Evolutionary conservation across 1,284 basidiomycete species (phyloP), one percentile per base, ranked within the genome.

Genomic region (Ustilago crameri): DNA sequence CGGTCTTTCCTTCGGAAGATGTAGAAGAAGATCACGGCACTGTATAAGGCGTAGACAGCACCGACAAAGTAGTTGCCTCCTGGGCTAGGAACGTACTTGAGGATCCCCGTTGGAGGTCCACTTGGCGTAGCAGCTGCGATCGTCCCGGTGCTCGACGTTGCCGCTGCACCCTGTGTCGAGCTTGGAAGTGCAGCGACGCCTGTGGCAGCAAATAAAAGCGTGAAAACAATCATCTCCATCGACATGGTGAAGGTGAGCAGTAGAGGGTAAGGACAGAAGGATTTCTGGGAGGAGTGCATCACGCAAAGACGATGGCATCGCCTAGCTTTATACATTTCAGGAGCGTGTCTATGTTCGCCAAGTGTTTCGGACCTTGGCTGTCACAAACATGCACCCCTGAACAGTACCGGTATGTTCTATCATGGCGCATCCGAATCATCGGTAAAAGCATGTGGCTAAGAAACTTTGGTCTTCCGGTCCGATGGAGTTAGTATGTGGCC

Each of bases 41-140:
- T 38, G 35, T 50, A 52, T 14, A 73, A 7, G 0, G 59, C 58
- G 37, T 72, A 77, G 9, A 69, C 20, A 12, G 47, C 50, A 0
- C 60, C 73, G 15, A 75, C 52, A 40, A 53, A 47, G 48, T 60
- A 55, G 59, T 77, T 77, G 40, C 65, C 75, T 12, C 46, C 54
- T 5, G 40, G 42, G 41, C 52, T 64, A 5, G 75, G 75, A 17
- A 59, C 60, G 45, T 77, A 77, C 30, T 64, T 69, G 44, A 69
- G 60, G 12, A 64, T 56, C 7, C 65, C 58, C 3, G 24, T 44
- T 7, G 57, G 53, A 1, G 35, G 27, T 0, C 37, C 37, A 9
- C 47, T 18, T 4, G 62, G 46, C 9, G 43, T 41, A 12, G 35
- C 42, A 15, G 51, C 48, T 34, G 20, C 9, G 32, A 42, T 46